Percentiles rank a stretch among this genome's conserved stretches.
Conservation (phyloP, 306 rosid species). For the Cucumis cinereus region DNA sequence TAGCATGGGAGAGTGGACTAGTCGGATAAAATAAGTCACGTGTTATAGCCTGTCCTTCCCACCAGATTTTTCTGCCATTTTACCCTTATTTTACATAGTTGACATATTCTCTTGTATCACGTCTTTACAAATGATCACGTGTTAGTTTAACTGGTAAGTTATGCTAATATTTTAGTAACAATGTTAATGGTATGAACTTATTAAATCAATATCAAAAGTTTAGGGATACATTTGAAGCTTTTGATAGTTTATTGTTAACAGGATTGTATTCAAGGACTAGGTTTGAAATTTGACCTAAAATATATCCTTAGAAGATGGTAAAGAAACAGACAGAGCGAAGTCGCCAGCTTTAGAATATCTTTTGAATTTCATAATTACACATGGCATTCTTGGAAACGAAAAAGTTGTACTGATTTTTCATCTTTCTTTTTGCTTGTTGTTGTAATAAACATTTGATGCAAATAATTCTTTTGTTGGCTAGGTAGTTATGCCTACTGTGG, state of each 20-base stretch:
- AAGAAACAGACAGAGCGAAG: not conserved
- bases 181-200: not conserved
- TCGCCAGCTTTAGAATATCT: not conserved
- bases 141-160: not conserved
- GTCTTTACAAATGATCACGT: not conserved
- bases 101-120: not conserved
- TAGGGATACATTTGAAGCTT: not conserved
- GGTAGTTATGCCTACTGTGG: slow-evolving; percentile 90
- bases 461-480: slow-evolving; percentile 9
- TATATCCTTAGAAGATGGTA: not conserved
- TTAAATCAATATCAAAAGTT: not conserved
- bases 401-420: not conserved
- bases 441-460: not conserved
- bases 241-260: not conserved
- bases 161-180: not conserved
- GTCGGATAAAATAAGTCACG: not conserved
- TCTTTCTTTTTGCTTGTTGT: not conserved
- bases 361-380: not conserved
- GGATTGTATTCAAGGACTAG: not conserved
- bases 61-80: not conserved
- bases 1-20: not conserved
- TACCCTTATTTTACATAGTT: not conserved
- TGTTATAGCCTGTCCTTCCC: not conserved
- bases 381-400: not conserved
- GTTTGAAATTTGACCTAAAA: not conserved